Base-by-base conservation (phyloP, 305 asterid species). In the Coffea humblotiana region DNA sequence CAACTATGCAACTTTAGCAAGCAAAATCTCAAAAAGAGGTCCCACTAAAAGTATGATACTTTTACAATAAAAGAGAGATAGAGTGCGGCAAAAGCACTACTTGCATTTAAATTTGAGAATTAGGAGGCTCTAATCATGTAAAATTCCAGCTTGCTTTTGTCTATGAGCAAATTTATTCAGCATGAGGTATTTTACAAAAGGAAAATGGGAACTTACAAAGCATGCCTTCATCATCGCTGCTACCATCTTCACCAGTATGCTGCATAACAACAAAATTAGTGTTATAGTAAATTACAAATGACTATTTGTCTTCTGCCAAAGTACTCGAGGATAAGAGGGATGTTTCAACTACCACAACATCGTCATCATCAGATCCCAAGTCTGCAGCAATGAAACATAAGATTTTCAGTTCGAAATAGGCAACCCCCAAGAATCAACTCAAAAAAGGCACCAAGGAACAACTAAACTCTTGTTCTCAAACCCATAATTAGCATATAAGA, bases 211-310 rank as follows among this genome's bases (percentile, higher is more conserved):
- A 92, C 97, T 92, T 79, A 94, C 97, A 94, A 68, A 94, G 98
- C 98, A 94, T 90, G 80, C 98, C 98, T 80, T 92, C 98, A 21
- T 92, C 95, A 60, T 89, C 95, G 23, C 97, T 92, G 89, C 90
- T 91, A 78, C 85, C 97, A 78, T 90, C 85, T 83, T 84, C 94
- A 64, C 88, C 93, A 54, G 87, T 72, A 72, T 81, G 66, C 98
- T 92, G 89, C 69, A 88, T 73, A 29, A 85, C 70, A 64, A 87
- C 58, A 37, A 82, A 83, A 77, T n/a, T 65, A 58, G 74, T 64
- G 87, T 89, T 78, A 87, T 19, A 71, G 48, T 13, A 63, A 76
- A 72, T 58, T 61, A 76, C 58, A 51, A 49, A 45, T 77, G 76
- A 68, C n/a, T 73, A 71, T 19, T 51, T 60, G 72, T 49, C 78